Conservation (phyloP, 257 asterid species). For the Solanum appendiculatum region DNA sequence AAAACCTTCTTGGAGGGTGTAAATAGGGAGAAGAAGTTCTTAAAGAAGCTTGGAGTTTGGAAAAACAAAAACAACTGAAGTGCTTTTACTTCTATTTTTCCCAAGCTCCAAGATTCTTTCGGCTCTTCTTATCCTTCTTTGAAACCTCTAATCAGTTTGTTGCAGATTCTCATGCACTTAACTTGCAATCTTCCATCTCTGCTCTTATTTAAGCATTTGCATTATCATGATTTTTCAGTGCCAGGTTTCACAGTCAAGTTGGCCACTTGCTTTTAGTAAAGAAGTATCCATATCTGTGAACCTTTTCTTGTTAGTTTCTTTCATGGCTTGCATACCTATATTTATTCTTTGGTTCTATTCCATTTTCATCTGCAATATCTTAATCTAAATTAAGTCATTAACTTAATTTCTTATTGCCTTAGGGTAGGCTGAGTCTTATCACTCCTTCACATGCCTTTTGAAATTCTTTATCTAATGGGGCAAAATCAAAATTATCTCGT, state of each 20-base stretch:
- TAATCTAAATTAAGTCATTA: too few species aligned
- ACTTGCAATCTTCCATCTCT: constrained; percentile 74
- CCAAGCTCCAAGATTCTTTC: constrained; percentile 68
- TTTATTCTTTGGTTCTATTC: too few species aligned
- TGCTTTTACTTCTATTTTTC: constrained; percentile 64
- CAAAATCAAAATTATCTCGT: too few species aligned
- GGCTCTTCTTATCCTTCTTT: constrained; percentile 69
- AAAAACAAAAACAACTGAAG: constrained; percentile 44
- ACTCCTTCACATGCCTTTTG: too few species aligned
- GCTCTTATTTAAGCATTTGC: constrained; percentile 77
- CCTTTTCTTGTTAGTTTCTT: too few species aligned
- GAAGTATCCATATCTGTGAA: too few species aligned
- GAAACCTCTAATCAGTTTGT: constrained; percentile 53
- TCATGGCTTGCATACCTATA: too few species aligned
- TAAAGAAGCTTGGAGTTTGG: constrained; percentile 69
- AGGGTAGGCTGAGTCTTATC: too few species aligned
- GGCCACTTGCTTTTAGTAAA: constrained; percentile 73
- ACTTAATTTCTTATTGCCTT: too few species aligned
- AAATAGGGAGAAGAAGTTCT: constrained; percentile 65
- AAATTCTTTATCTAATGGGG: too few species aligned
- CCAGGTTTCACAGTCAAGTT: constrained; percentile 72
- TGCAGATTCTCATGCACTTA: constrained; percentile 78
- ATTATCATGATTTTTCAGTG: constrained; percentile 74
- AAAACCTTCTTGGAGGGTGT: constrained; percentile 44
- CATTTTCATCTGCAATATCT: too few species aligned